Conservation (phyloP, 2,329 filamentous ascomycete species). For the Penicillium aurantiogriseum region DNA sequence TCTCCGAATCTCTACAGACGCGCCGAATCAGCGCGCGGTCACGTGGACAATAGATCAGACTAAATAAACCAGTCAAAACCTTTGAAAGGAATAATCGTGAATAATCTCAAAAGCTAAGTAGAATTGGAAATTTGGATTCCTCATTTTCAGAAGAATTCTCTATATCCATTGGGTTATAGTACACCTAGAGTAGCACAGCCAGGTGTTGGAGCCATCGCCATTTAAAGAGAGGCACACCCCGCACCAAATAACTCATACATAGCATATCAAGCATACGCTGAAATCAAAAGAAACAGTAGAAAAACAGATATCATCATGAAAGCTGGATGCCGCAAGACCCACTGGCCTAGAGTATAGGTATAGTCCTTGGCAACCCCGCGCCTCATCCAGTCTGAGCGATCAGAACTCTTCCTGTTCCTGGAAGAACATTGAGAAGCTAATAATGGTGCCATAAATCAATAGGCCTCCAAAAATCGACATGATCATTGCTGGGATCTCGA, state of each 20-base stretch:
- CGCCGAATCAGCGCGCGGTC: constrained; percentile 21
- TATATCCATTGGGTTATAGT: constrained; percentile 25
- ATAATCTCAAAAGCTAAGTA: neutral
- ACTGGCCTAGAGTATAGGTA: neutral
- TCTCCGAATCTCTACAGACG: constrained; percentile 12
- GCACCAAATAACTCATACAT: constrained; percentile 21
- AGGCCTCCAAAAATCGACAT: constrained; percentile 94
- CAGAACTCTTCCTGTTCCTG: constrained; percentile 95
- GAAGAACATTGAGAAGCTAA: constrained; percentile 98
- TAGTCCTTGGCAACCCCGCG: constrained; percentile 2
- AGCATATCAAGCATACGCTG: constrained; percentile 22
- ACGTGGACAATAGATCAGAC: constrained; percentile 14
- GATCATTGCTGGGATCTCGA: constrained; percentile 79
- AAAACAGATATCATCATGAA: constrained; percentile 21
- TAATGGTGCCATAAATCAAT: constrained; percentile 96
- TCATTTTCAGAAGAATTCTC: constrained; percentile 11
- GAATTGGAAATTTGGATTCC: neutral
- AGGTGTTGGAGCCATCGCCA: constrained; percentile 15
- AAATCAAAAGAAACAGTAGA: constrained; percentile 20
- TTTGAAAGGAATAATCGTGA: neutral
- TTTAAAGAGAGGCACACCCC: constrained; percentile 7
- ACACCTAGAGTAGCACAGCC: constrained; percentile 20
- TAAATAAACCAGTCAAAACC: neutral
- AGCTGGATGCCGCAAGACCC: neutral
- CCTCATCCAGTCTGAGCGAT: constrained; percentile 10